phyloP scores from a whole-genome alignment of 176 grass and related monocot genomes.

The Hsuehochloa calcarea region DNA sequence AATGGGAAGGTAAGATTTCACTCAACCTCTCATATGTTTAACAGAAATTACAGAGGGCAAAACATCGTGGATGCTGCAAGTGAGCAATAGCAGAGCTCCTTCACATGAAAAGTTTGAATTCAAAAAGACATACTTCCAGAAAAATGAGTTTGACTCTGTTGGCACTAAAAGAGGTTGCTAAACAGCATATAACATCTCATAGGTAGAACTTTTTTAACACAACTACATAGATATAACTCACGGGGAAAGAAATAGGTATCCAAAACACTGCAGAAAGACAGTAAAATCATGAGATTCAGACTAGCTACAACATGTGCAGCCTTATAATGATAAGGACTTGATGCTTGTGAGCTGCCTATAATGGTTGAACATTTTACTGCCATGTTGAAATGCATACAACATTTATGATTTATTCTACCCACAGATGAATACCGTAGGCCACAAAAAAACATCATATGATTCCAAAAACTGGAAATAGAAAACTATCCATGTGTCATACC shows the following conservation, averaged over 20 bases:
- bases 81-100: slow-evolving; percentile 5
- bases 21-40: neutral
- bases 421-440: neutral
- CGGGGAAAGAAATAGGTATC: neutral
- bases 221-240: neutral
- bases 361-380: neutral
- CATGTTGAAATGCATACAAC: slow-evolving; percentile 11
- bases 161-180: neutral
- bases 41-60: slow-evolving; percentile 2
- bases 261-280: neutral
- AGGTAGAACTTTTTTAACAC: neutral
- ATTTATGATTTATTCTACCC: slow-evolving; percentile 4
- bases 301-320: slow-evolving; percentile 22
- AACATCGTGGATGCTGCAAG: neutral
- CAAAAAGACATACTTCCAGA: neutral
- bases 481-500: neutral
- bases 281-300: slow-evolving; percentile 18
- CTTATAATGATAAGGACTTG: neutral
- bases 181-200: neutral
- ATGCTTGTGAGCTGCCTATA: neutral
- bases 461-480: neutral
- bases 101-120: neutral
- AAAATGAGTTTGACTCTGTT: neutral
- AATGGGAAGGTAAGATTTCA: neutral
- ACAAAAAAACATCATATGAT: slow-evolving; percentile 14